Evolutionary conservation across 2,329 filamentous ascomycete genomes (phyloP).

Genomic region (Aspergillus niger): DNA sequence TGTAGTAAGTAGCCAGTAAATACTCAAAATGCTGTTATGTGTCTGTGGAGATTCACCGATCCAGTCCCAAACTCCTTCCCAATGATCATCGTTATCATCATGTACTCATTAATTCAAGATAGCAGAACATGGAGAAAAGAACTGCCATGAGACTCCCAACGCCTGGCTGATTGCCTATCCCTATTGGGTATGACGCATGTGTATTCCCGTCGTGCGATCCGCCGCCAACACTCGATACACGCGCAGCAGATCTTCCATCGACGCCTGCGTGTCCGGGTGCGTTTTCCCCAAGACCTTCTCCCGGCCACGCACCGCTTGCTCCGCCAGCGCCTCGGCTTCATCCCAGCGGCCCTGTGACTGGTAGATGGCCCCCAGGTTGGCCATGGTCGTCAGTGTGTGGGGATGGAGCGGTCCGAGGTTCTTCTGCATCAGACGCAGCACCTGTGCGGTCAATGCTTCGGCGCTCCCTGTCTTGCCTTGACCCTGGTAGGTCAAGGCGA

Average conservation of each 20-base stretch:
- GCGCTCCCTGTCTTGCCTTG: slow-evolving; percentile 3
- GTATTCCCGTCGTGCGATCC: background rate
- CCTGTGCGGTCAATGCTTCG: slow-evolving; percentile 7
- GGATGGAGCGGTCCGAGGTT: slow-evolving; percentile 6
- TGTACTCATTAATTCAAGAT: background rate
- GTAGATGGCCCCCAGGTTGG: slow-evolving; percentile 11
- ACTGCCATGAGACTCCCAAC: background rate
- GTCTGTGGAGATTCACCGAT: background rate
- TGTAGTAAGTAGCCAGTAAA: background rate
- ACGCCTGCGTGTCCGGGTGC: slow-evolving; percentile 8
- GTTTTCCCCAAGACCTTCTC: slow-evolving; percentile 9
- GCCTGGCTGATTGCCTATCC: background rate
- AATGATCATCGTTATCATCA: background rate
- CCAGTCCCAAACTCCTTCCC: background rate
- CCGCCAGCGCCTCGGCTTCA: slow-evolving; percentile 6
- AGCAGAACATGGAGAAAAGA: background rate
- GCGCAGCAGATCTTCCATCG: slow-evolving; percentile 12
- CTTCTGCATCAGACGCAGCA: slow-evolving; percentile 10
- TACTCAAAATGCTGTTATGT: too few relatives aligned
- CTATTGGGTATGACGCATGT: background rate
- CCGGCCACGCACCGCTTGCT: slow-evolving; percentile 3
- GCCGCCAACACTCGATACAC: slow-evolving; percentile 9
- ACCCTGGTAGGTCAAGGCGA: slow-evolving; percentile 12
- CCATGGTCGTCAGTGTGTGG: slow-evolving; percentile 10
- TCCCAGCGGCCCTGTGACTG: slow-evolving; percentile 15